Evolutionary conservation across 805 yeast genomes (phyloP), one percentile per base, ranked within the genome.

Genomic region (Lipomyces chichibuensis): DNA sequence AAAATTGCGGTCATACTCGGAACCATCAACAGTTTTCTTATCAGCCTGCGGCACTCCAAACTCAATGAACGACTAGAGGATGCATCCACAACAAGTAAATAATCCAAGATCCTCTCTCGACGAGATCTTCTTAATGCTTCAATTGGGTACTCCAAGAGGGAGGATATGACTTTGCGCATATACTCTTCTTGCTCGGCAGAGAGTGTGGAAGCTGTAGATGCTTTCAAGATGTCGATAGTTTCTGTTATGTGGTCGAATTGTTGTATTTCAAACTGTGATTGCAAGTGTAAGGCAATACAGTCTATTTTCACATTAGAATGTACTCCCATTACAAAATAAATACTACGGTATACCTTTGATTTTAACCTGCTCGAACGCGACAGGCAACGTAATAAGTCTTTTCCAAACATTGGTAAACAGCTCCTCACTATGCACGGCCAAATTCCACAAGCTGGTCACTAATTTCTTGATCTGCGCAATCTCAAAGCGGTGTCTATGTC

Each of bases 1-100:
- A 66, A 9, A 29, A 59, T 49, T 4, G 70, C 55, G 2, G 62
- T 59, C 69, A 65, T 67, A 37, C 59, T 65, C 8, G 70, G 70
- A 8, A 63, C 43, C 5, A 33, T 32, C 53, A 65, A 20, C 1
- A 67, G 11, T 13, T 58, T 59, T 20, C 35, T 46, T 39, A 65
- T 59, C 14, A 67, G 58, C 23, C 13, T n/a, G 13, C 65, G 25
- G 14, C 33, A 32, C 25, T 61, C 56, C 14, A 43, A 13, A 7
- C 20, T 14, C 23, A 65, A 25, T 32, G 49, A 20, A 8, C 43
- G 25, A 37, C 39, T 49, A 5, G 57, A 32, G n/a, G 25, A 20
- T 23, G 23, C 43, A 33, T 67, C 70, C 32, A 62, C 39, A n/a
- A 55, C 25, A 20, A 65, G 54, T n/a, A 67, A 27, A 9, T 35